phyloP scores from a whole-genome alignment of 2,329 filamentous ascomycete genomes.

The Thielaviopsis euricoi region DNA sequence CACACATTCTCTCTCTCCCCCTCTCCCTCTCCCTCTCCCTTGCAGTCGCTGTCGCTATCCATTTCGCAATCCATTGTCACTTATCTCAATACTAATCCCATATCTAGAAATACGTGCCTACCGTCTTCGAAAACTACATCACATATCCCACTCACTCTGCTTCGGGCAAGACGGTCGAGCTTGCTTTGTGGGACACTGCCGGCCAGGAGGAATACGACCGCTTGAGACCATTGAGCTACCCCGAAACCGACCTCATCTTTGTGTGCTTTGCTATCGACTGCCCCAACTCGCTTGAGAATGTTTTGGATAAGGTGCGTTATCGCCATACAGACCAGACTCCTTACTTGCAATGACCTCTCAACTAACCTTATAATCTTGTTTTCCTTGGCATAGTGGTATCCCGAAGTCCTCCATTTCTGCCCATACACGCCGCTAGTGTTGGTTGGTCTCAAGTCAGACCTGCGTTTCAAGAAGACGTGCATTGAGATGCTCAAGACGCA shows the following conservation, averaged over 20 bases:
- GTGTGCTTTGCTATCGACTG: slow-evolving; percentile 99
- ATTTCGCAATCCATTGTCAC: background rate
- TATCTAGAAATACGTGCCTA: slow-evolving; percentile 92
- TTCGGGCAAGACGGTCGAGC: slow-evolving; percentile 85
- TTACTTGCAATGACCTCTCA: background rate
- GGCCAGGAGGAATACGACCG: slow-evolving; percentile 98
- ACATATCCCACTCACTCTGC: slow-evolving; percentile 81
- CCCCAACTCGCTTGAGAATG: slow-evolving; percentile 93
- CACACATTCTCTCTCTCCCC: background rate
- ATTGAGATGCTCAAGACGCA: slow-evolving; percentile 98
- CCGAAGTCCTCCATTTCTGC: slow-evolving; percentile 97
- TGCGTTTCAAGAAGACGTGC: slow-evolving; percentile 87
- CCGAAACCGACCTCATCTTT: slow-evolving; percentile 93
- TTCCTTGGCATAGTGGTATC: slow-evolving; percentile 62
- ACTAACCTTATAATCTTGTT: background rate
- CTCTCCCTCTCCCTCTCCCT: background rate
- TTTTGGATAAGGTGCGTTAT: slow-evolving; percentile 79
- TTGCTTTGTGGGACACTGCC: slow-evolving; percentile 95
- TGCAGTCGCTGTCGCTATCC: background rate
- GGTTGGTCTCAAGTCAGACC: slow-evolving; percentile 90
- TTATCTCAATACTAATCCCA: background rate
- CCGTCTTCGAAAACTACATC: slow-evolving; percentile 99
- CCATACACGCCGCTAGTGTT: slow-evolving; percentile 92
- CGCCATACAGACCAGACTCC: background rate
- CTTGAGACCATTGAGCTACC: slow-evolving; percentile 86